Evolutionary conservation across 108 stramenopile genomes (phyloP), one percentile per base, ranked within the genome.

Genomic region (Cyclostephanos invisitatus): DNA sequence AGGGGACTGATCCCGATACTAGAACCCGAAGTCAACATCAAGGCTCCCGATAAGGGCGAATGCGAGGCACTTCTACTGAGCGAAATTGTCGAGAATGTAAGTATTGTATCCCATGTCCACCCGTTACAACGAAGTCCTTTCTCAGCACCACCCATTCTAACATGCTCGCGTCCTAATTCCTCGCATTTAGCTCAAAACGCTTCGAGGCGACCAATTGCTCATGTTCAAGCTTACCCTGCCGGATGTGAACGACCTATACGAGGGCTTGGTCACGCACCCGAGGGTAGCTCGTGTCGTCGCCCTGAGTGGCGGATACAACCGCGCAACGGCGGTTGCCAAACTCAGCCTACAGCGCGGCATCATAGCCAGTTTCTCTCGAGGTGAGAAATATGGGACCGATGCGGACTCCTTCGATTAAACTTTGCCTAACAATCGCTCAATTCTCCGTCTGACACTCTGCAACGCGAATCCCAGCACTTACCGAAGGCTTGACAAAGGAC

Each of bases 21-120:
- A 36, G 93, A 94, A 68, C 93, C 93, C 24, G 93, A 94, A 73
- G 85, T 94, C 0, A 75, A 86, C 67, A 91, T 91, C 63, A 75
- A 79, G 11, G 63, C 70, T 69, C 71, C 84, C 7, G 83, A 89
- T 17, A 94, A 94, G 64, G 62, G 72, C 25, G 74, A 84, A 57
- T 78, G 80, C 27, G 93, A 94, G 73, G 80, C 70, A 6, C 67
- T 91, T 24, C 77, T 94, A 28, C 84, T 80, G 60, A 72, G 51
- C 2, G 71, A 72, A 29, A 64, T 94, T 5, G 53, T 88, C 21
- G 77, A 90, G 66, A 74, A 84, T 24, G 60, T 61, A 20, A 61
- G 60, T 61, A 9, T 37, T 37, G 18, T 37, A 17, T 37, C 56
- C 29, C 5, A 14, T 21, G 8, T 61, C 60, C 17, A 2, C 0